These are phyloP conservation scores for Filosporella fistucella DNA, from an alignment of 495 filamentous ascomycete genomes.

Conservation along the genomic window DNA sequence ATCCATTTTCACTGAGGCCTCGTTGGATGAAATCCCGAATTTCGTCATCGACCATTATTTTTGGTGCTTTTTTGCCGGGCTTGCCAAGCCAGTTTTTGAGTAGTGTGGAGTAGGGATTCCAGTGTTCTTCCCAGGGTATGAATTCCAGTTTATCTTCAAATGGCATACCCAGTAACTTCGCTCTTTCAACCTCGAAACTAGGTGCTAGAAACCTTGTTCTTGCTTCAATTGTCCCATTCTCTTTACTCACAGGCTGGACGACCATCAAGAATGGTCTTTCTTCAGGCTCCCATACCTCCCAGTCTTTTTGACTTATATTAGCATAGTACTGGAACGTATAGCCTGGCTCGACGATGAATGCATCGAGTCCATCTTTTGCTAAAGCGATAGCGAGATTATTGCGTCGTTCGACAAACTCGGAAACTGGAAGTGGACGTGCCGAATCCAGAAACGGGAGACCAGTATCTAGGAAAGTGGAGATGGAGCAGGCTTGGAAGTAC, in stretches of 20 bases:
- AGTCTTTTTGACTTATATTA: slow-evolving; percentile 48
- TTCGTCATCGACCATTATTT: slow-evolving; percentile 52
- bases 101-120: slow-evolving; percentile 48
- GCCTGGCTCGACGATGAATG: slow-evolving; percentile 50
- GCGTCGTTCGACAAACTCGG: slow-evolving; percentile 40
- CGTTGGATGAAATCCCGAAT: slow-evolving; percentile 52
- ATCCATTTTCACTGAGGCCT: slow-evolving; percentile 40
- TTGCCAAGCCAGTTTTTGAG: slow-evolving; percentile 25
- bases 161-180: slow-evolving; percentile 45
- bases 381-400: slow-evolving; percentile 44
- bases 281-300: slow-evolving; percentile 58
- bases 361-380: slow-evolving; percentile 35
- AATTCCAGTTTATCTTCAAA: slow-evolving; percentile 38
- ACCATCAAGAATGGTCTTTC: slow-evolving; percentile 54
- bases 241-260: slow-evolving; percentile 30
- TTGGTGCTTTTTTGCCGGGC: slow-evolving; percentile 19
- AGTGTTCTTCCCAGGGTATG: slow-evolving; percentile 52
- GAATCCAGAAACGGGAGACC: slow-evolving; percentile 40
- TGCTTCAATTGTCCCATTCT: slow-evolving; percentile 34
- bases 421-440: slow-evolving; percentile 32
- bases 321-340: slow-evolving; percentile 56
- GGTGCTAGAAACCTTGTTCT: slow-evolving; percentile 47
- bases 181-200: slow-evolving; percentile 49
- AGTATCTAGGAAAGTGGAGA: slow-evolving; percentile 33
- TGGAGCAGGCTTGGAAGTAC: slow-evolving; percentile 40